Percentiles rank a stretch among this genome's conserved stretches.
phyloP scores from a whole-genome alignment of 176 grass and related monocot genomes.

The Bromus sterilis region DNA sequence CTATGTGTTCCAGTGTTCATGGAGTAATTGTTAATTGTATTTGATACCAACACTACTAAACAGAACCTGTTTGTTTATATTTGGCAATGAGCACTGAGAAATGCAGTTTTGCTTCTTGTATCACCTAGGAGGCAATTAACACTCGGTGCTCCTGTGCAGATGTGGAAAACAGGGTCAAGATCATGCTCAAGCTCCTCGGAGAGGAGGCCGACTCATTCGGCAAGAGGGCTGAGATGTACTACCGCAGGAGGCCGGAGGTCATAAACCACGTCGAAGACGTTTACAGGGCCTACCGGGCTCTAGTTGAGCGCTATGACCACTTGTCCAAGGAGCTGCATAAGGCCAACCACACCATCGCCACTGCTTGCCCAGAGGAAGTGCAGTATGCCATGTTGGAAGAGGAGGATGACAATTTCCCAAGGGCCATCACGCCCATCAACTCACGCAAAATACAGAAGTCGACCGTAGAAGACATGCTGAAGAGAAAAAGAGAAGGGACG shows the following conservation, averaged over 20 bases:
- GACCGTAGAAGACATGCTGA: slow-evolving; percentile 38
- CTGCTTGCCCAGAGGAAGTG: slow-evolving; percentile 60
- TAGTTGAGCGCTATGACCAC: slow-evolving; percentile 79
- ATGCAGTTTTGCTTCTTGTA: background rate
- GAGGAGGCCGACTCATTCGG: slow-evolving; percentile 82
- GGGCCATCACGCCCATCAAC: slow-evolving; percentile 58
- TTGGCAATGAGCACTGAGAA: background rate
- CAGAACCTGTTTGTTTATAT: background rate
- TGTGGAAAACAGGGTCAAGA: slow-evolving; percentile 67
- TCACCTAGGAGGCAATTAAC: background rate
- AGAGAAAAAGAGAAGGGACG: slow-evolving; percentile 29
- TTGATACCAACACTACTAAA: background rate
- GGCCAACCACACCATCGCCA: slow-evolving; percentile 75
- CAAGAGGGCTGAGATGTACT: slow-evolving; percentile 76
- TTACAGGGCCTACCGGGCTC: slow-evolving; percentile 72
- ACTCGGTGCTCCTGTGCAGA: slow-evolving; percentile 33
- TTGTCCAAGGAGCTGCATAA: slow-evolving; percentile 75
- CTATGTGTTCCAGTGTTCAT: background rate
- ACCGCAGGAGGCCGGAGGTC: slow-evolving; percentile 53
- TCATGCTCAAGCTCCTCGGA: slow-evolving; percentile 78
- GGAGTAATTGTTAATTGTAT: background rate
- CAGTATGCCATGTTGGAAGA: slow-evolving; percentile 59
- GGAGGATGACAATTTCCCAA: slow-evolving; percentile 32
- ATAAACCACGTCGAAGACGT: slow-evolving; percentile 68
- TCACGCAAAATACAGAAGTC: slow-evolving; percentile 36